Evolutionary conservation across 2,329 filamentous ascomycete genomes (phyloP).

Genomic region (Zymoseptoria tritici): DNA sequence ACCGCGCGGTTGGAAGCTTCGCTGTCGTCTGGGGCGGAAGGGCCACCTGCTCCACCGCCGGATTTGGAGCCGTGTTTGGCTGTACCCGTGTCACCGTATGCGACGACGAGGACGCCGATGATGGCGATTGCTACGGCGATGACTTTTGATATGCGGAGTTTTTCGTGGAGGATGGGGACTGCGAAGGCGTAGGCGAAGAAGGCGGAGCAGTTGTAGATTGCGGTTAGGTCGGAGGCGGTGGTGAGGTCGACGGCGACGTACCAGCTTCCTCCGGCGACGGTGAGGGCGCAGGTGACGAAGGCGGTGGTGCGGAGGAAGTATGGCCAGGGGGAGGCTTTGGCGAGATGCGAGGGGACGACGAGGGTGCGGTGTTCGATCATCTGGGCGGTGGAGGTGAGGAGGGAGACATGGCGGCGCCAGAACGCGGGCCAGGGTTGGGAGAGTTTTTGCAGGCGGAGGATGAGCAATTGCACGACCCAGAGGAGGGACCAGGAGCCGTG

Average conservation of each 20-base stretch:
- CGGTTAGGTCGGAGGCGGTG: constrained; percentile 85
- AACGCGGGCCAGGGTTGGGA: constrained; percentile 74
- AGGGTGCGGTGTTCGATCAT: constrained; percentile 81
- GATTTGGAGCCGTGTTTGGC: constrained; percentile 50
- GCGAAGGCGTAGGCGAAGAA: constrained; percentile 98
- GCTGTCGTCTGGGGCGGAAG: constrained; percentile 38
- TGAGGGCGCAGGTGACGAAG: constrained; percentile 76
- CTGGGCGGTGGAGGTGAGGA: constrained; percentile 60
- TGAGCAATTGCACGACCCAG: constrained; percentile 75
- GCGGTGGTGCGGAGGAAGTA: constrained; percentile 77
- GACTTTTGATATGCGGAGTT: constrained; percentile 74
- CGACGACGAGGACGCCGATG: constrained; percentile 83
- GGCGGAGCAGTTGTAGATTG: constrained; percentile 98
- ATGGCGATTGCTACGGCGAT: constrained; percentile 82
- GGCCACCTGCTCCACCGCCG: constrained; percentile 45
- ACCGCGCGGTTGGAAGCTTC: constrained; percentile 61
- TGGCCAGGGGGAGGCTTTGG: constrained; percentile 48
- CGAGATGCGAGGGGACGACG: constrained; percentile 48
- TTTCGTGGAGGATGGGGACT: constrained; percentile 80
- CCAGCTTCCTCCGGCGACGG: constrained; percentile 87
- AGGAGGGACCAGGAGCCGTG: constrained; percentile 89
- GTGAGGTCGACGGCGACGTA: constrained; percentile 92
- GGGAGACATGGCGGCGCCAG: constrained; percentile 65
- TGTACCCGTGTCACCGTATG: constrained; percentile 66
- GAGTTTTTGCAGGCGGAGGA: constrained; percentile 72